Base-by-base conservation (phyloP, 257 asterid species). In the Salvia splendens region DNA sequence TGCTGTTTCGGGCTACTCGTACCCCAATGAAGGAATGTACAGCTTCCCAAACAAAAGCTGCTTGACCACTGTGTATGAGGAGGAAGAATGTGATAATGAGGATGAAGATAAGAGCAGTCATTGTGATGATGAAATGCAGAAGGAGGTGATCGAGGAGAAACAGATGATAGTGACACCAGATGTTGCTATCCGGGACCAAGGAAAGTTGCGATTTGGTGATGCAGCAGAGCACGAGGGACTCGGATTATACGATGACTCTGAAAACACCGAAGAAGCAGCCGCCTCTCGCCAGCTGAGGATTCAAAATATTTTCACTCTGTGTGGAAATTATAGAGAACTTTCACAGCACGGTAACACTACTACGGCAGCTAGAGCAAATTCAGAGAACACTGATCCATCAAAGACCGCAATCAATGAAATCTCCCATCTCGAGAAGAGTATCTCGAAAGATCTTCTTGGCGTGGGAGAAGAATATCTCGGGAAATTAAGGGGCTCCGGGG, bases 141-240 rank as follows among this genome's bases (percentile, higher is more conserved):
- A 93, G 79, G 94, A 89, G 80, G 96, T 85, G 10, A 80, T 91
- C 5, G 96, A 87, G 83, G 95, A 91, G 84, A 82, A 89, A 72
- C 79, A 42, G 72, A 73, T 85, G 68, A 74, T 71, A 50, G 71
- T 73, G 12, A 61, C 74, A 67, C 84, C 91, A 36, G 30, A 24
- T 24, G 30, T 24, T 24, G 30, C 30, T 24, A 24, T 24, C 30
- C 71, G 50, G 41, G 49, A 59, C 38, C 14, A 35, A 5, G 84
- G 68, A 6, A 65, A 70, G 65, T 5, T 49, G 33, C 35, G 12
- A 14, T 62, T 68, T 47, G 61, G 30, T 1, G 70, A 60, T 6
- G 30, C 74, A 36, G 42, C n/a, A 7, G 68, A 41, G 35, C 70
- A 47, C 0, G 48, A 33, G 49, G 58, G 61, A 12, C n/a, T 45